phyloP scores from a whole-genome alignment of 805 yeast species.

The Teunomyces gatunensis region DNA sequence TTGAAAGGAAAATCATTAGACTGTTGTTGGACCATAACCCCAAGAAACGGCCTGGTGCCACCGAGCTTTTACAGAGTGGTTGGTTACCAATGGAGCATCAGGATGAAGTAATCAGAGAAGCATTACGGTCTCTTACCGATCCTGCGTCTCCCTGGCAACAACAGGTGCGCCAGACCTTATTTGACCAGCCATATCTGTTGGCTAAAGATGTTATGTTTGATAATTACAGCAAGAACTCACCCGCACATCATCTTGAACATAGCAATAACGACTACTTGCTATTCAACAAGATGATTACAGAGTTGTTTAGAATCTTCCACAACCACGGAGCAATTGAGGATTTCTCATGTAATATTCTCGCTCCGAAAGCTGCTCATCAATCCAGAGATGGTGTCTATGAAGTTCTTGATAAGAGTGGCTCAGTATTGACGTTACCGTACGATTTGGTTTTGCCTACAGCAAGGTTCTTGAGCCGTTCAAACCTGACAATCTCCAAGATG shows the following conservation, averaged over 20 bases:
- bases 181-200: conserved; percentile 78
- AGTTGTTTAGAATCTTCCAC: conserved; percentile 61
- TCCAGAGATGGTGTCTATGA: conserved; percentile 69
- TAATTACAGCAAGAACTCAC: conserved; percentile 29
- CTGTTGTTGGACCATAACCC: conserved; percentile 79
- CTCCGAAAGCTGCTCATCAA: conserved; percentile 75
- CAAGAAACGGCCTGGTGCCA: conserved; percentile 73
- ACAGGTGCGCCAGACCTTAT: conserved; percentile 83
- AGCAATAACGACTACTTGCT: conserved; percentile 49
- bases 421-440: conserved; percentile 83
- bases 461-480: conserved; percentile 68
- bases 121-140: conserved; percentile 78
- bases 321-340: conserved; percentile 88
- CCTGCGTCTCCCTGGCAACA: conserved; percentile 94
- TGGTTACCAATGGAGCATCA: conserved; percentile 84
- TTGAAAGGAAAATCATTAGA: conserved; percentile 67
- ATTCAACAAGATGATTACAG: conserved; percentile 57
- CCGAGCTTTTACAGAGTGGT: conserved; percentile 73
- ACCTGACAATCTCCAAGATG: conserved; percentile 52
- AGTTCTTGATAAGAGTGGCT: conserved; percentile 80
- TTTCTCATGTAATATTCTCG: conserved; percentile 58
- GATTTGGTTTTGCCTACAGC: conserved; percentile 92
- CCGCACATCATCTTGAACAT: conserved; percentile 23
- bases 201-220: conserved; percentile 87
- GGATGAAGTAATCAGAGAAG: conserved; percentile 86